Evolutionary conservation across 2,329 filamentous ascomycete species (phyloP), one percentile per base, ranked within the genome.

Genomic region (Colletotrichum lini): DNA sequence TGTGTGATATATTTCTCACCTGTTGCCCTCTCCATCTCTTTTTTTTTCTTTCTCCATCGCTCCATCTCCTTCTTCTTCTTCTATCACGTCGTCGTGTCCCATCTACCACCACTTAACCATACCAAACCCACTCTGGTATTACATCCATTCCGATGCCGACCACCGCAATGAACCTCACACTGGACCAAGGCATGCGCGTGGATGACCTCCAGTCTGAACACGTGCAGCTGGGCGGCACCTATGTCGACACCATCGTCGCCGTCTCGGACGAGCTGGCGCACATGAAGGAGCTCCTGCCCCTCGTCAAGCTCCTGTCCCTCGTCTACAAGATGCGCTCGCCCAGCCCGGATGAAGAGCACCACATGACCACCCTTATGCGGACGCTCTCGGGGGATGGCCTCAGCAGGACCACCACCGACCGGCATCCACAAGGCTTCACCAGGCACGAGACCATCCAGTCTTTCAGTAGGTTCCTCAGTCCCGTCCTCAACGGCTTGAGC

Each of bases 401-500:
- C 13, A 57, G 30, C 60, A 77, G 61, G 16, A 67, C 63, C 30
- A 68, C 67, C 26, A 74, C 73, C 52, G 49, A 69, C 18, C 50
- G 45, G 9, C 47, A 60, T 23, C 68, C 72, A 44, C 47, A 62
- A 23, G 72, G 68, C 6, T 73, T 72, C 73, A 73, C 74, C 3
- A 74, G 77, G 40, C 73, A 76, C n/a, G 77, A 80, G 60, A 69
- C 78, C 30, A 60, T 76, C 59, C 75, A 77, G 70, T 82, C 80
- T 2, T 82, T 80, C 62, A 70, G 79, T 61, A 72, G 71, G 23
- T 74, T 77, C 45, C 74, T 78, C 52, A 73, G 68, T 40, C 77
- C 80, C 13, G 79, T 82, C 15, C 80, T 82, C 66, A 80, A 78
- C 68, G 80, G 80, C 47, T 75, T 81, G 73, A 78, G 79, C 4